A percentile compares a stretch with the other conserved stretches of the same genome.
These are phyloP conservation scores for Geranium rotundifolium DNA, from an alignment of 345 rosid genomes.

Conservation along the genomic window DNA sequence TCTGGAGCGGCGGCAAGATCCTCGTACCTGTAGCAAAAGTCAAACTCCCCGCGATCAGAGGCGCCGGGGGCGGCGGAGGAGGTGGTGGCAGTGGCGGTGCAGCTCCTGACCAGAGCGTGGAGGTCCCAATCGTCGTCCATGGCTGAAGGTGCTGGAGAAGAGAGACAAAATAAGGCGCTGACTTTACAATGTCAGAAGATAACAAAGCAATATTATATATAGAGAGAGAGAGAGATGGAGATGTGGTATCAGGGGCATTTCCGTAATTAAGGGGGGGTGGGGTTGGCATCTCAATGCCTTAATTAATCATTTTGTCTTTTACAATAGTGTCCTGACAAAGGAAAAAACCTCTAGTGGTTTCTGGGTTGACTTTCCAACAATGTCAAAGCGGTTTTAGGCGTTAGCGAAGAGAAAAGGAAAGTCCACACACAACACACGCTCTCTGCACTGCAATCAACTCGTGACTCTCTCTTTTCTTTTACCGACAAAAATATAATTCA, in stretches of 20 bases:
- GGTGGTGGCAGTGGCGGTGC: constrained; percentile 30
- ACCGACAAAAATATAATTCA: not conserved
- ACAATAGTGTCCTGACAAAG: constrained; percentile 8
- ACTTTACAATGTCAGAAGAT: constrained; percentile 35
- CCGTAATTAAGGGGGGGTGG: not conserved
- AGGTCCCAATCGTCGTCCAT: constrained; percentile 70
- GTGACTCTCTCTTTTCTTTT: not conserved
- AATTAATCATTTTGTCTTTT: constrained; percentile 33
- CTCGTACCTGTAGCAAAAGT: not conserved
- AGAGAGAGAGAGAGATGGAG: constrained; percentile 10
- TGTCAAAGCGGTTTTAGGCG: constrained; percentile 36
- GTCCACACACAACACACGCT: constrained; percentile 24
- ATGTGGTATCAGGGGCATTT: constrained; percentile 7
- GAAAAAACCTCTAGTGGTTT: constrained; percentile 31
- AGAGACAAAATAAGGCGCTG: constrained; percentile 65
- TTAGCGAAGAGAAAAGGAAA: not conserved
- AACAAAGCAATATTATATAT: not conserved
- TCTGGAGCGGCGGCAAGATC: constrained; percentile 15
- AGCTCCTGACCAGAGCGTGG: constrained; percentile 84
- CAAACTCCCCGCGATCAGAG: constrained; percentile 3
- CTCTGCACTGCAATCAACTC: not conserved
- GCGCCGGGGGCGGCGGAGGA: constrained; percentile 7
- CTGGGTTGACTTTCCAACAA: constrained; percentile 32
- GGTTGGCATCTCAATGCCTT: constrained; percentile 38
- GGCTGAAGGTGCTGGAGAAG: constrained; percentile 1